phyloP scores from a whole-genome alignment of 208 protist species.

The Naegleria fowleri region DNA sequence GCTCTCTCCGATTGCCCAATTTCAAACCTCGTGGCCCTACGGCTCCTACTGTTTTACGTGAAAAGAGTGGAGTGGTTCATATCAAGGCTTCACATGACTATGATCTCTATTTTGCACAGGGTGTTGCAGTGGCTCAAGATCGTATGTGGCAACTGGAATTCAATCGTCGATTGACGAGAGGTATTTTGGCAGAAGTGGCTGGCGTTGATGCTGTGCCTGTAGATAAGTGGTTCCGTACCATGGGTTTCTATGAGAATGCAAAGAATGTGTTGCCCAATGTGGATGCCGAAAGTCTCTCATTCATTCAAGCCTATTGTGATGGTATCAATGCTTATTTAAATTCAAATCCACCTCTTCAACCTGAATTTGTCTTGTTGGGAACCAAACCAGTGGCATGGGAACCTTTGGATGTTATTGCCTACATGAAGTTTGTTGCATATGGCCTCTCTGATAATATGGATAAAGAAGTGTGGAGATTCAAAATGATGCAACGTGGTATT shows the following conservation, averaged over 20 bases:
- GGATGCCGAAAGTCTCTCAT: not conserved
- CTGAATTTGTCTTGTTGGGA: conserved; percentile 4
- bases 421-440: not conserved
- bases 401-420: not conserved
- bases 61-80: conserved; percentile 10
- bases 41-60: not conserved
- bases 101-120: conserved; percentile 30
- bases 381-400: not conserved
- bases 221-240: not conserved
- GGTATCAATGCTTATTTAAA: conserved; percentile 20
- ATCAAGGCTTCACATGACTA: not conserved
- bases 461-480: not conserved
- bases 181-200: conserved; percentile 9
- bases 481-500: not conserved
- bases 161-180: not conserved
- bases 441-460: not conserved
- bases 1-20: not conserved
- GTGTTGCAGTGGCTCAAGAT: conserved; percentile 21
- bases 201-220: not conserved
- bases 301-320: not conserved
- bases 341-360: not conserved
- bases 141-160: conserved; percentile 26
- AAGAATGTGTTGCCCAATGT: not conserved
- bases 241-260: not conserved
- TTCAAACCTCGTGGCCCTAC: not conserved